Conservation (phyloP, 352 stramenopile species). For the Globisporangium cystogenes region DNA sequence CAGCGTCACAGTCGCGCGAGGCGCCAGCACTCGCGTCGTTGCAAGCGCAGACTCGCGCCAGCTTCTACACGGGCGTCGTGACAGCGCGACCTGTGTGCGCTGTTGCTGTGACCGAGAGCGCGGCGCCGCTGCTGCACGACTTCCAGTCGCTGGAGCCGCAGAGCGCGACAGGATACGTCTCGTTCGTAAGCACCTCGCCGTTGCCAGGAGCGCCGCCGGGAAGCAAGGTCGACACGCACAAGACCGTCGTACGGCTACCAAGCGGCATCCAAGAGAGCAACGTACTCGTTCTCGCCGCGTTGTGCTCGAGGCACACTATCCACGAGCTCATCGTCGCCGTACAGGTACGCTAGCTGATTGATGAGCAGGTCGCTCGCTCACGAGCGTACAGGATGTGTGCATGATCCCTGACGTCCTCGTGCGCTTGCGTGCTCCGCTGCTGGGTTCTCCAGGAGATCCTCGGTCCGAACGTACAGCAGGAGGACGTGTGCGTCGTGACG, state of each 20-base stretch:
- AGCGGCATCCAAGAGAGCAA: conserved; percentile 21
- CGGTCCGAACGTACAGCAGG: not conserved
- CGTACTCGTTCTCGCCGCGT: conserved; percentile 3
- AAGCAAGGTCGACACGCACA: not conserved
- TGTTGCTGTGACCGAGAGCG: conserved; percentile 15
- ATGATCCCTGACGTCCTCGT: not conserved
- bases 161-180: conserved; percentile 14
- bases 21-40: conserved; percentile 3
- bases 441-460: conserved; percentile 1
- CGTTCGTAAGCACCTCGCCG: not conserved
- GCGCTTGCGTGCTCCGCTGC: not conserved
- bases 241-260: conserved; percentile 22
- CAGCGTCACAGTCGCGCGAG: not conserved
- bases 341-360: not conserved
- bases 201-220: conserved; percentile 6
- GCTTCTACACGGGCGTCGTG: conserved; percentile 17
- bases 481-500: conserved; percentile 4
- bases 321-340: not conserved
- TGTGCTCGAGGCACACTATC: not conserved
- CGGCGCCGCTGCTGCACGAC: conserved; percentile 15
- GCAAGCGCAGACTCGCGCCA: conserved; percentile 4
- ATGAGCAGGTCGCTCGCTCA: not conserved
- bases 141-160: conserved; percentile 22
- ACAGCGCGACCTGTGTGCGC: conserved; percentile 28
- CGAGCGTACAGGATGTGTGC: too few species aligned